A percentile compares a stretch with the other conserved stretches of the same genome.
phyloP scores from a whole-genome alignment of 345 rosid species.

The Lumnitzera littorea region DNA sequence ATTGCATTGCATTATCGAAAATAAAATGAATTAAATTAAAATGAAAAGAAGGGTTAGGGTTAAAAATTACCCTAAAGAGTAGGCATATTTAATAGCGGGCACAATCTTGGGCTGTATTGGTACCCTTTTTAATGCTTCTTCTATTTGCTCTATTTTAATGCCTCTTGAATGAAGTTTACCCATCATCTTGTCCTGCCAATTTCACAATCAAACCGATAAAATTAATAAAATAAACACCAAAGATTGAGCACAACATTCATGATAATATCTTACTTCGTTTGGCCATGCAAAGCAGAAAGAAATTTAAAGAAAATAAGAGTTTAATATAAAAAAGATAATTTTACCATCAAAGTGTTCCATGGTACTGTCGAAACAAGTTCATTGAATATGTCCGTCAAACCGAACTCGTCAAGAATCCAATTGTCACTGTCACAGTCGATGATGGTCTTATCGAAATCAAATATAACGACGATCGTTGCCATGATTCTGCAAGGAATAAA shows the following conservation, averaged over 20 bases:
- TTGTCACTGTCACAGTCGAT: constrained; percentile 80
- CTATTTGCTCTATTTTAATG: constrained; percentile 51
- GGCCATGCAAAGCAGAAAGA: too few species aligned
- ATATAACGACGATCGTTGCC: constrained; percentile 51
- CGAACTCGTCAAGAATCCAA: constrained; percentile 72
- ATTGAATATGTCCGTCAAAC: constrained; percentile 67
- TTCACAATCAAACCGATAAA: neutral
- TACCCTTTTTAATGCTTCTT: constrained; percentile 32
- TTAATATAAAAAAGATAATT: neutral
- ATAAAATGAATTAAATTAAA: too few species aligned
- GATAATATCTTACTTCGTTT: too few species aligned
- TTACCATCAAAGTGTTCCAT: constrained; percentile 83
- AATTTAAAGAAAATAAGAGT: too few species aligned
- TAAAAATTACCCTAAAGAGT: constrained; percentile 53
- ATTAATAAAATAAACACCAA: too few species aligned
- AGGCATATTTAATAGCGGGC: constrained; percentile 69
- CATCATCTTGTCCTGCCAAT: constrained; percentile 73
- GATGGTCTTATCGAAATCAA: constrained; percentile 85
- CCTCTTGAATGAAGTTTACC: constrained; percentile 57
- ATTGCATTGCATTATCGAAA: too few species aligned
- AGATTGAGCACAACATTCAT: too few species aligned
- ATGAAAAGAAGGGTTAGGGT: too few species aligned
- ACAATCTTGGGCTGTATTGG: constrained; percentile 63
- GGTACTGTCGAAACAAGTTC: constrained; percentile 86
- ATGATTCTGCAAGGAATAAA: constrained; percentile 5